A percentile compares a stretch with the other conserved stretches of the same genome.
These are phyloP conservation scores for Dendryphion nanum DNA, from an alignment of 2,329 filamentous ascomycete species.

Conservation along the genomic window DNA sequence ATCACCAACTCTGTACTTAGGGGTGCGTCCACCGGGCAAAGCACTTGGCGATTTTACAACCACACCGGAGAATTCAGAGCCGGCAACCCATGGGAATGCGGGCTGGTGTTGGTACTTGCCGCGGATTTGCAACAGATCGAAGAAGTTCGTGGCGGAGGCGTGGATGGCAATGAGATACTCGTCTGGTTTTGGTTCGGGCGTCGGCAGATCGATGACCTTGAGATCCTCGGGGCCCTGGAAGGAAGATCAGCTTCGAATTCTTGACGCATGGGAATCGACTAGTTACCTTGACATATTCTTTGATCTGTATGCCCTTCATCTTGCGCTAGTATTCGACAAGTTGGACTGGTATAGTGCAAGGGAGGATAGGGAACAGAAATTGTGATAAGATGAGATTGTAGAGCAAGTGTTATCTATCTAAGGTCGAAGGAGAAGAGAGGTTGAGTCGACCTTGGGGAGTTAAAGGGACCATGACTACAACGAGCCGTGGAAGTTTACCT, in stretches of 20 bases:
- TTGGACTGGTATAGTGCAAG: too few species aligned
- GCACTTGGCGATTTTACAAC: slow-evolving; percentile 65
- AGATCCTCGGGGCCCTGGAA: slow-evolving; percentile 74
- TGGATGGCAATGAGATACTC: slow-evolving; percentile 88
- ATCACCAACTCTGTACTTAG: slow-evolving; percentile 73
- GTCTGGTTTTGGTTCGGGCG: slow-evolving; percentile 66
- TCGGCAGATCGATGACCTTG: slow-evolving; percentile 69
- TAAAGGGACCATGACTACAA: too few species aligned
- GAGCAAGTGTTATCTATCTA: too few species aligned
- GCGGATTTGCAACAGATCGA: slow-evolving; percentile 91
- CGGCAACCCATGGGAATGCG: slow-evolving; percentile 82
- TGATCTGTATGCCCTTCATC: slow-evolving; percentile 75
- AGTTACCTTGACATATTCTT: slow-evolving; percentile 69
- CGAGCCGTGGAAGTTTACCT: too few species aligned
- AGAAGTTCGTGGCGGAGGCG: slow-evolving; percentile 91
- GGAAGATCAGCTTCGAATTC: slow-evolving; percentile 6
- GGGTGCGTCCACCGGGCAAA: slow-evolving; percentile 40
- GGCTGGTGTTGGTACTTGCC: slow-evolving; percentile 96
- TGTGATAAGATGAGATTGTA: too few species aligned
- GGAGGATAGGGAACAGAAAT: too few species aligned
- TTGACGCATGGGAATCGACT: slow-evolving; percentile 2
- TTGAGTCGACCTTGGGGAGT: too few species aligned
- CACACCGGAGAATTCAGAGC: slow-evolving; percentile 81
- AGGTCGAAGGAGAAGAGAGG: too few species aligned
- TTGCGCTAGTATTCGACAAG: slow-evolving; percentile 3